Conservation (phyloP, 2,329 filamentous ascomycete genomes). For the Cyanodermella asteris region DNA sequence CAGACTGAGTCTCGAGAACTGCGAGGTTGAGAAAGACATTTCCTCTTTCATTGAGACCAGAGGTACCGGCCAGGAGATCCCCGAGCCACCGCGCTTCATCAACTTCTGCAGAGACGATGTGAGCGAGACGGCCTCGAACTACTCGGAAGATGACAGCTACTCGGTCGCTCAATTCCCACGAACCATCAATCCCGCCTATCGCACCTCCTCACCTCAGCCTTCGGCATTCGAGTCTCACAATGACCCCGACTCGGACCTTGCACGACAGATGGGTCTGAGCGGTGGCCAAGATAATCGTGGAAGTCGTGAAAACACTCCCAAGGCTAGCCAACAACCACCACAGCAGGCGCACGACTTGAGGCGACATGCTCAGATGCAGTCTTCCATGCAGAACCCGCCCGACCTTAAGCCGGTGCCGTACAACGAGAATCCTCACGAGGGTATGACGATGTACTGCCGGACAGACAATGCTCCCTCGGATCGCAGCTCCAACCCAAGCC, state of each 20-base stretch:
- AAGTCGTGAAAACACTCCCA: constrained; percentile 33
- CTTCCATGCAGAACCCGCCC: constrained; percentile 25
- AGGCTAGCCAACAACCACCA: constrained; percentile 17
- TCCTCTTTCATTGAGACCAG: constrained; percentile 64
- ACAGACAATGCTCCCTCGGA: constrained; percentile 48
- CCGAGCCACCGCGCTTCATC: constrained; percentile 92
- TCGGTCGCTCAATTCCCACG: constrained; percentile 90
- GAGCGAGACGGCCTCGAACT: constrained; percentile 58
- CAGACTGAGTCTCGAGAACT: constrained; percentile 73
- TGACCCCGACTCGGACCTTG: constrained; percentile 55
- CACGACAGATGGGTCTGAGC: constrained; percentile 43
- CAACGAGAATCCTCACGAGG: constrained; percentile 82
- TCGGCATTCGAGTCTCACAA: constrained; percentile 85
- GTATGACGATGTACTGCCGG: constrained; percentile 93
- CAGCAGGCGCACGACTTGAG: constrained; percentile 10
- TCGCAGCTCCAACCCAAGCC: constrained; percentile 44
- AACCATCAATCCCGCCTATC: constrained; percentile 85
- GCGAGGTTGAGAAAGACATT: constrained; percentile 95
- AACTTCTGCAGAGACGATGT: constrained; percentile 87
- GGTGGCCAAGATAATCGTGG: constrained; percentile 24
- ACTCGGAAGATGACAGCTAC: constrained; percentile 71
- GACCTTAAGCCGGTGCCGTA: constrained; percentile 55
- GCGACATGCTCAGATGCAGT: constrained; percentile 10
- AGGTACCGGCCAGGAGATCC: constrained; percentile 92
- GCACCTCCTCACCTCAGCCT: constrained; percentile 87